Conservation (phyloP, 306 rosid species). For the Cercis canadensis region DNA sequence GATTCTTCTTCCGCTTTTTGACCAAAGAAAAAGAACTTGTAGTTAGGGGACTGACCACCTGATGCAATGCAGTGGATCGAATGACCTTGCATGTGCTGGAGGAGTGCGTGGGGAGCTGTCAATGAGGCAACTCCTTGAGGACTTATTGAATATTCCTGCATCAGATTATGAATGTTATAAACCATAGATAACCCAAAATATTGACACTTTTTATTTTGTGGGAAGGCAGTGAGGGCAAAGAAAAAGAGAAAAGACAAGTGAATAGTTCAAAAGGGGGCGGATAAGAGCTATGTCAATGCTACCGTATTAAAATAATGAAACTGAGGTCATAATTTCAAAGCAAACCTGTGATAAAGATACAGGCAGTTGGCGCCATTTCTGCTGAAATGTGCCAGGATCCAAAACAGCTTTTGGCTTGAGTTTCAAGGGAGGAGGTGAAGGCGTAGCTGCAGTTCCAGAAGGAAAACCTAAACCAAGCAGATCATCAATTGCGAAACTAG, state of each 20-base stretch:
- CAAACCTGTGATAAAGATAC: conserved; percentile 81
- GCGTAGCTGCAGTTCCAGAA: conserved; percentile 55
- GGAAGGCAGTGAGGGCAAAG: conserved; percentile 1
- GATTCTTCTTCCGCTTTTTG: conserved; percentile 83
- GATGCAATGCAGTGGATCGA: conserved; percentile 93
- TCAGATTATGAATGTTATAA: conserved; percentile 21
- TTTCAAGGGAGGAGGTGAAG: conserved; percentile 75
- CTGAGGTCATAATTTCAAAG: conserved; percentile 34
- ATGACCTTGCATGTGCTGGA: conserved; percentile 87
- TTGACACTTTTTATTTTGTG: background rate
- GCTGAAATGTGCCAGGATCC: conserved; percentile 94
- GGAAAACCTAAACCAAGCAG: conserved; percentile 82
- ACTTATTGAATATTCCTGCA: conserved; percentile 75
- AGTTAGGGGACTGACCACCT: conserved; percentile 91
- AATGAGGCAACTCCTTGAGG: conserved; percentile 75
- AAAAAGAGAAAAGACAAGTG: background rate
- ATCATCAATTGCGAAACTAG: conserved; percentile 83
- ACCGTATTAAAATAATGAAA: conserved; percentile 17
- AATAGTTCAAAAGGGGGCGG: background rate
- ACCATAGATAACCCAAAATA: conserved; percentile 25
- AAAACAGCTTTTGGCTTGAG: conserved; percentile 83
- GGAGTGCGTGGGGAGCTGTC: conserved; percentile 69
- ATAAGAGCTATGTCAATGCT: conserved; percentile 23
- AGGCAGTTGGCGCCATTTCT: conserved; percentile 98
- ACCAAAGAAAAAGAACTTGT: conserved; percentile 97